phyloP scores from a whole-genome alignment of 208 protist genomes.

The Leishmania turanica region DNA sequence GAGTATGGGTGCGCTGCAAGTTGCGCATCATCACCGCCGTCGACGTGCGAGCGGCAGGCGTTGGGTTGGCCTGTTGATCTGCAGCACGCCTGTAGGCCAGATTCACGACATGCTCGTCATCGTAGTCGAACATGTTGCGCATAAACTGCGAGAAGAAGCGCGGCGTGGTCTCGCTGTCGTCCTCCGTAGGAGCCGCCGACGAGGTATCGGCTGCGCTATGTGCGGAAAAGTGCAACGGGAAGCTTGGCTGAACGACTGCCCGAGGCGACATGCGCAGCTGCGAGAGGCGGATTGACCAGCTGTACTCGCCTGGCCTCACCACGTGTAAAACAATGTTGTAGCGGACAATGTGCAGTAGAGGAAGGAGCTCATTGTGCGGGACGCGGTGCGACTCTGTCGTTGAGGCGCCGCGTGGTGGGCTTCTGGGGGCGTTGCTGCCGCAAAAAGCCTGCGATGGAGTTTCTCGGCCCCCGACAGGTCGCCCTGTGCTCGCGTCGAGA shows the following conservation, averaged over 20 bases:
- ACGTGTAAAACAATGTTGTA: constrained; percentile 68
- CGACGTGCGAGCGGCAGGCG: neutral
- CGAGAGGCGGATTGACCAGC: constrained; percentile 59
- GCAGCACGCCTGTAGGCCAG: neutral
- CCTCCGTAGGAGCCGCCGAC: constrained; percentile 7
- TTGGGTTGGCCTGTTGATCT: neutral
- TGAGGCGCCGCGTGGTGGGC: neutral
- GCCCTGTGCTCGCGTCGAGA: constrained; percentile 38
- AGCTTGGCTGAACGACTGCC: neutral
- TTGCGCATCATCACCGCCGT: neutral
- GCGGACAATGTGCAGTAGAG: constrained; percentile 53
- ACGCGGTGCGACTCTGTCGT: neutral
- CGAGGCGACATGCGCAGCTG: constrained; percentile 53
- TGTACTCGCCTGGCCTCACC: constrained; percentile 55
- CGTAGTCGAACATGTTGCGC: constrained; percentile 39
- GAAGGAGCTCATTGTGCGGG: constrained; percentile 23
- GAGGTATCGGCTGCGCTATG: constrained; percentile 30
- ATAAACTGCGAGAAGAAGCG: constrained; percentile 56
- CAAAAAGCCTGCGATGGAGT: neutral
- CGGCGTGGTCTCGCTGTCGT: constrained; percentile 19
- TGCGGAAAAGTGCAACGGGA: neutral
- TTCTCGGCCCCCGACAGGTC: neutral
- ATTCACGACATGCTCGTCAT: constrained; percentile 15
- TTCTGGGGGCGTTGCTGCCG: neutral
- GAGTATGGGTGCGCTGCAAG: constrained; percentile 8